Evolutionary conservation across 148 eudicot species (phyloP).

Genomic region (Oxyria digyna): DNA sequence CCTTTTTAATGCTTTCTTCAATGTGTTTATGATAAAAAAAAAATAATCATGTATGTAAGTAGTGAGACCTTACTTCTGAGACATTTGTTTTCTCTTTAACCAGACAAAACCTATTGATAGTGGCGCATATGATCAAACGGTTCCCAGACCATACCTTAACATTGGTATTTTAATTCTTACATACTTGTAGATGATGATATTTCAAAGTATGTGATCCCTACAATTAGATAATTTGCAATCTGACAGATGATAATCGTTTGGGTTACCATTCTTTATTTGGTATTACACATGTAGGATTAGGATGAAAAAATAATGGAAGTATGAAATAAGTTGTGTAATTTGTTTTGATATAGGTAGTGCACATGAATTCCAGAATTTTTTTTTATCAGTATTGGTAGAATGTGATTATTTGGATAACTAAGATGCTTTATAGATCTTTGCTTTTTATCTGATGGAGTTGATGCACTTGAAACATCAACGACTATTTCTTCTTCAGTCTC

Average conservation of each 20-base stretch:
- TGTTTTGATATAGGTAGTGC: neutral
- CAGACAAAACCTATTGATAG: slow-evolving; percentile 76
- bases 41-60: too few relatives aligned
- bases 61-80: neutral
- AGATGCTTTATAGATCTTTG: slow-evolving; percentile 2
- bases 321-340: slow-evolving; percentile 18
- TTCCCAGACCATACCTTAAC: slow-evolving; percentile 32
- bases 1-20: too few relatives aligned
- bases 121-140: slow-evolving; percentile 74
- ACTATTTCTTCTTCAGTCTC: too few relatives aligned
- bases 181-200: neutral
- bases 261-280: slow-evolving; percentile 36
- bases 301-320: slow-evolving; percentile 32
- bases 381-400: neutral
- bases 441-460: too few relatives aligned
- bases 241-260: slow-evolving; percentile 30
- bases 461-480: too few relatives aligned
- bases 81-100: slow-evolving; percentile 12
- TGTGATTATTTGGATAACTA: neutral
- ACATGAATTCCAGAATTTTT: neutral
- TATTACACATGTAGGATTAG: slow-evolving; percentile 30
- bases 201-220: neutral
- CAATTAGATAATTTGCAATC: neutral
- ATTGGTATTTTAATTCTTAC: slow-evolving; percentile 27
- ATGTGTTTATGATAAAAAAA: too few relatives aligned